Conservation (phyloP, 164 flowering plant genomes). For the Saururus chinensis region DNA sequence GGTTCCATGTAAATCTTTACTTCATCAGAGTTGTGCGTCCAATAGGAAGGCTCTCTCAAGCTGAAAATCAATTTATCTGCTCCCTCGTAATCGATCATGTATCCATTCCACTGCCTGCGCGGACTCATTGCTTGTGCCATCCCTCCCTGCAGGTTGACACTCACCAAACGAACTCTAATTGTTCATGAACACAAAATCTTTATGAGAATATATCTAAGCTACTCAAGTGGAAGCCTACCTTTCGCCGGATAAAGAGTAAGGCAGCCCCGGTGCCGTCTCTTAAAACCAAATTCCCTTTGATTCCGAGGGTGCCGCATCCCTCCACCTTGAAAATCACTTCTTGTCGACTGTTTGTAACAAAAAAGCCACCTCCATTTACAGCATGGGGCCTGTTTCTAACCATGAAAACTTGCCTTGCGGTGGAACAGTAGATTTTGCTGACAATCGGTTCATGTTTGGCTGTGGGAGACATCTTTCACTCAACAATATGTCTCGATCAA, state of each 20-base stretch:
- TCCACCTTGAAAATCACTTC: conserved; percentile 56
- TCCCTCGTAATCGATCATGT: conserved; percentile 40
- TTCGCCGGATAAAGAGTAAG: conserved; percentile 54
- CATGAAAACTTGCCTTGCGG: conserved; percentile 27
- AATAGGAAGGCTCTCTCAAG: conserved; percentile 47
- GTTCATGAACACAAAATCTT: too few relatives aligned
- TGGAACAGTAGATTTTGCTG: conserved; percentile 61
- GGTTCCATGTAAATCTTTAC: conserved; percentile 33
- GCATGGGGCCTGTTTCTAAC: conserved; percentile 75
- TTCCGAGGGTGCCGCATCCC: conserved; percentile 73
- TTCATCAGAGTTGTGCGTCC: conserved; percentile 18
- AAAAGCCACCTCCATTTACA: conserved; percentile 80
- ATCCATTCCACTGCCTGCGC: conserved; percentile 62
- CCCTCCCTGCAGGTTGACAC: conserved; percentile 32
- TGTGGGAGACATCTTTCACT: conserved; percentile 10
- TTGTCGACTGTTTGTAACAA: conserved; percentile 54
- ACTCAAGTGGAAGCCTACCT: conserved; percentile 23
- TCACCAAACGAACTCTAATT: too few relatives aligned
- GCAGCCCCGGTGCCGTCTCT: conserved; percentile 38
- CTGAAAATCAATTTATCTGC: conserved; percentile 43
- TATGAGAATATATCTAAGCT: too few relatives aligned
- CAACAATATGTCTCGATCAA: too few relatives aligned
- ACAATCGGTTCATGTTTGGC: conserved; percentile 25
- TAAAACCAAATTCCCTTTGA: conserved; percentile 40
- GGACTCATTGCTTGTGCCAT: conserved; percentile 52